Conservation (phyloP, 306 rosid species). For the Sesbania bispinosa region DNA sequence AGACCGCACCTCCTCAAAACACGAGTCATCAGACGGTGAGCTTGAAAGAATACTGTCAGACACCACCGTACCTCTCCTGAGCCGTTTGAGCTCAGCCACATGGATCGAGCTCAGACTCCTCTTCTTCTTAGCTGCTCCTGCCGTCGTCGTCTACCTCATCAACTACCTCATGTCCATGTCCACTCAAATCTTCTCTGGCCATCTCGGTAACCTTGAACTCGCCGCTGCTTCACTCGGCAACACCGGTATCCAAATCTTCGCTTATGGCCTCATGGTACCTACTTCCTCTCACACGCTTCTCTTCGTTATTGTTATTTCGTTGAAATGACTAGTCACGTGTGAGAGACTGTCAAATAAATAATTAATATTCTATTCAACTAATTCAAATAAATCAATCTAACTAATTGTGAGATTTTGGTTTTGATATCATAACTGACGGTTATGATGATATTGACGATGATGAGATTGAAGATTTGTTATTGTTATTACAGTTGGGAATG, state of each 20-base stretch:
- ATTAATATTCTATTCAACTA: no score
- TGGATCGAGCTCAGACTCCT: slow-evolving; percentile 55
- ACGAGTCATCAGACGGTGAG: not conserved
- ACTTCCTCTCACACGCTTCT: not conserved
- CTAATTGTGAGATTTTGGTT: no score
- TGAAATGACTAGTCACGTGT: no score
- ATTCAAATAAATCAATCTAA: no score
- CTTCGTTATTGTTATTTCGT: not conserved
- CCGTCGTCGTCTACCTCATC: slow-evolving; percentile 48
- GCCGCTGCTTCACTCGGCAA: slow-evolving; percentile 76
- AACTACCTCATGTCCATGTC: slow-evolving; percentile 70
- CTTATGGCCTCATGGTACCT: slow-evolving; percentile 65
- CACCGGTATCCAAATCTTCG: slow-evolving; percentile 64
- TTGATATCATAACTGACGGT: no score
- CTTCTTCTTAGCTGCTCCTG: slow-evolving; percentile 55
- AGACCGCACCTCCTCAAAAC: not conserved
- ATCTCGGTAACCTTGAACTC: slow-evolving; percentile 68
- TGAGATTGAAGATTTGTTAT: no score
- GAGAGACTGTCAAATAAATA: no score
- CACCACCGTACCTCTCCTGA: slow-evolving; percentile 8
- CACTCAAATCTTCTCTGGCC: slow-evolving; percentile 65
- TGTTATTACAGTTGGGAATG: slow-evolving; percentile 60
- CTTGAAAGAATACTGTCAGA: slow-evolving; percentile 52
- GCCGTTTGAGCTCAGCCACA: slow-evolving; percentile 43
- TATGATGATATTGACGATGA: no score